phyloP scores from a whole-genome alignment of 2,329 filamentous ascomycete genomes.

The Mycogone perniciosa region DNA sequence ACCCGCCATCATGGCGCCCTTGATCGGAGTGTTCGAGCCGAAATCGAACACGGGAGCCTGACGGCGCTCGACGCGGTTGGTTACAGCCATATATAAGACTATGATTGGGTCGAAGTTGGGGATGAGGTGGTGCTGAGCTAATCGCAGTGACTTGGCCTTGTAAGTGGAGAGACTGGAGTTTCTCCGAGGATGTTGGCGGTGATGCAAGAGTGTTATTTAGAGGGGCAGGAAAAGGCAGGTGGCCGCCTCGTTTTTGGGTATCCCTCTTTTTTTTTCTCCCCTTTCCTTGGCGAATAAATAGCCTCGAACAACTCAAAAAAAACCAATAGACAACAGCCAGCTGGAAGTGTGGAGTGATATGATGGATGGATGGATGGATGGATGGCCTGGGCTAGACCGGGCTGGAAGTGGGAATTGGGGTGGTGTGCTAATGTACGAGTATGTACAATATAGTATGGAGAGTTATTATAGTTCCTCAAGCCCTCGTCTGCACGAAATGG shows the following conservation, averaged over 20 bases:
- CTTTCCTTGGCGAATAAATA: not conserved
- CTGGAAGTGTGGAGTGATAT: not conserved
- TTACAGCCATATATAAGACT: slow-evolving; percentile 9
- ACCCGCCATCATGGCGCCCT: slow-evolving; percentile 32
- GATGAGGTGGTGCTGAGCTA: not conserved
- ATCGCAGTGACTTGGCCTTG: not conserved
- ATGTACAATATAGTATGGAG: too few relatives aligned
- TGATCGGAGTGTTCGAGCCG: slow-evolving; percentile 15
- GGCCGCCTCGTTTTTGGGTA: not conserved
- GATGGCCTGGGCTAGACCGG: not conserved
- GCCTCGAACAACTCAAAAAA: not conserved
- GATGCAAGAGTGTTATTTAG: not conserved
- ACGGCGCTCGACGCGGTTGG: slow-evolving; percentile 18
- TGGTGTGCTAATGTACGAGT: too few relatives aligned
- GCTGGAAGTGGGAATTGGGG: too few relatives aligned
- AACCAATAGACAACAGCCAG: not conserved
- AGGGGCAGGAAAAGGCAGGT: too few relatives aligned
- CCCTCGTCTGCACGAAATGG: not conserved
- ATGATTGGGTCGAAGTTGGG: not conserved
- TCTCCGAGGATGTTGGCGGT: not conserved
- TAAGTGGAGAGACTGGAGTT: slow-evolving; percentile 6
- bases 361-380: not conserved
- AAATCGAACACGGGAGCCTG: slow-evolving; percentile 19
- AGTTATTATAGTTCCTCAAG: too few relatives aligned
- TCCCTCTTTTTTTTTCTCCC: not conserved